These are phyloP conservation scores for Triticum turgidum DNA, from an alignment of 176 grass and related monocot species.

Conservation along the genomic window DNA sequence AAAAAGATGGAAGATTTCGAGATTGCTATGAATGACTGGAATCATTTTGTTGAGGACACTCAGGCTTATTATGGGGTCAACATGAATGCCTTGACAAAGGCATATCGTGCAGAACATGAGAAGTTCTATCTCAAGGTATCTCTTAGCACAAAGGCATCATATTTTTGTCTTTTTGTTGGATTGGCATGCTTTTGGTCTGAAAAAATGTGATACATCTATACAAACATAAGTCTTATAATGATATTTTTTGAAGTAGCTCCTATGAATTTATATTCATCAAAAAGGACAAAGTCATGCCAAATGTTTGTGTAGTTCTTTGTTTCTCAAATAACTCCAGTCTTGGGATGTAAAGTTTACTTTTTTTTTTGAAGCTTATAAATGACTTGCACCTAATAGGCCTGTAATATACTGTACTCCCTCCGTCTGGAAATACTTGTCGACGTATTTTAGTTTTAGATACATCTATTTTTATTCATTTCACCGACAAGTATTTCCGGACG, in stretches of 20 bases:
- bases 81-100: slow-evolving; percentile 93
- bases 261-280: background rate
- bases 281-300: background rate
- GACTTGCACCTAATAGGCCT: background rate
- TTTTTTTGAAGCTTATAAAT: background rate
- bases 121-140: slow-evolving; percentile 94
- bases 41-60: slow-evolving; percentile 69
- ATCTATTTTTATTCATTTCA: no score
- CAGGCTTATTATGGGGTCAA: slow-evolving; percentile 87
- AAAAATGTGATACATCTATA: background rate
- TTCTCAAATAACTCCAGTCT: background rate
- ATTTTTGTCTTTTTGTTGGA: background rate
- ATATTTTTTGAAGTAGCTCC: background rate
- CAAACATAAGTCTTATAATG: no score
- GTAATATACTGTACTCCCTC: background rate
- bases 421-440: no score
- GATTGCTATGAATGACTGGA: slow-evolving; percentile 78
- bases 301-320: background rate
- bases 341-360: background rate
- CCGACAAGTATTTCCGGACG: no score
- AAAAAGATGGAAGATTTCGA: slow-evolving; percentile 85
- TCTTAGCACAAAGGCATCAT: background rate
- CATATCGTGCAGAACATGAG: slow-evolving; percentile 73
- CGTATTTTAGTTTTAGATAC: no score
- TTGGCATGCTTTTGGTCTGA: slow-evolving; percentile 1